Base-by-base conservation (phyloP, 805 yeast genomes). In the Candida sphagnicola region DNA sequence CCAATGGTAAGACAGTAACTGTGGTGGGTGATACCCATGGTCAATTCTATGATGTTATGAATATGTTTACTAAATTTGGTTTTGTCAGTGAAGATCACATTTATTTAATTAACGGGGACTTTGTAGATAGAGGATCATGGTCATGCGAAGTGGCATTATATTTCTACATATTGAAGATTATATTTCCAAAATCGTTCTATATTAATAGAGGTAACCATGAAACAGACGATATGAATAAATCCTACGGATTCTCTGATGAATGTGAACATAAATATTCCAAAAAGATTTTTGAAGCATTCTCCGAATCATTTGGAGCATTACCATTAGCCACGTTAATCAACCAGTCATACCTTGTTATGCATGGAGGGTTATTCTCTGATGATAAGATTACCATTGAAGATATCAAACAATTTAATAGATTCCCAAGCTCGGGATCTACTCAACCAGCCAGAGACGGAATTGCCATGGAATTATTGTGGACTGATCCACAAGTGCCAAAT, bases 1-100 rank as follows among this genome's bases (percentile, higher is more conserved):
- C 44, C 4, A 41, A 42, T 12, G 64, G 70, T 54, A 60, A 67
- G 39, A 75, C 66, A 43, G 70, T 91, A 34, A 87, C 97, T 1
- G 85, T 93, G 8, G 93, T 95, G 50, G 99, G 99, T 48, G 99
- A 93, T 60, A 91, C 97, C 0, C 99, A 93, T 59, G 99, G 99
- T 29, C 99, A 93, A 62, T 89, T 85, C 57, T 91, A 77, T 53
- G 99, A 93, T 57, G 80, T 93, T 37, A 62, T 91, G 52, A 83
- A 89, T 56, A 72, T 93, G 38, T 91, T 93, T 61, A 60, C 73
- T 24, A 71, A 57, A 31, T 90, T 80, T 54, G 98, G 98, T 12
- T 62, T 70, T 49, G 95, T 91, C 0, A 55, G 70, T 3, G 67
- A 72, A 2, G 61, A 65, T 3, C 97, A 90, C 57, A 72, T 80